phyloP scores from a whole-genome alignment of 495 filamentous ascomycete species.

The Aspergillus heteromorphus region DNA sequence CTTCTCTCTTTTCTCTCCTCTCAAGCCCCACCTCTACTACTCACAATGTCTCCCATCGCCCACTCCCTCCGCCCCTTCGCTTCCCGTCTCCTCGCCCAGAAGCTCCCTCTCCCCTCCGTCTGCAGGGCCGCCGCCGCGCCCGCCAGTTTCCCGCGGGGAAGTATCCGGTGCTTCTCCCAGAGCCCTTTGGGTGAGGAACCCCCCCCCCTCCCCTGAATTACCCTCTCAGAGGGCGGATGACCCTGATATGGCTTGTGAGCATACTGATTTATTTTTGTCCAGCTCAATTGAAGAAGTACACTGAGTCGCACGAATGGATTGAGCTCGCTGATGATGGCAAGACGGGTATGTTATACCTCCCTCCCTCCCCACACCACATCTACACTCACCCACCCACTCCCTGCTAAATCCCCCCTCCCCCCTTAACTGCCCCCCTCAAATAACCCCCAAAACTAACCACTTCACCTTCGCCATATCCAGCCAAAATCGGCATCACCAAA shows the following conservation, averaged over 20 bases:
- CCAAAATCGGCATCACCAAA: constrained; percentile 78
- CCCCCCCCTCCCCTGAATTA: constrained; percentile 7
- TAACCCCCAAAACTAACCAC: background rate
- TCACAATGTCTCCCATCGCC: constrained; percentile 39
- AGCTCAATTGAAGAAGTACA: constrained; percentile 76
- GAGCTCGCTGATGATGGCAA: constrained; percentile 71
- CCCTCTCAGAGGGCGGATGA: constrained; percentile 4
- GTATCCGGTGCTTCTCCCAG: constrained; percentile 41
- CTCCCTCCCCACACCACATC: background rate
- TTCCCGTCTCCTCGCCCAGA: constrained; percentile 39
- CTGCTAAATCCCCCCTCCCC: background rate
- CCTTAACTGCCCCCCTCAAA: too few species aligned
- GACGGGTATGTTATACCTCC: constrained; percentile 26
- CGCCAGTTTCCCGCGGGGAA: constrained; percentile 50
- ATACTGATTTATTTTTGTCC: constrained; percentile 23
- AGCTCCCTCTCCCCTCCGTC: constrained; percentile 32
- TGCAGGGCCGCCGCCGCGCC: constrained; percentile 35
- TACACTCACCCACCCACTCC: background rate
- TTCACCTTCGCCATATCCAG: constrained; percentile 35
- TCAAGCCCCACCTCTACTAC: background rate
- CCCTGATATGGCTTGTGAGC: constrained; percentile 6
- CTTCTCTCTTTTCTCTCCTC: constrained; percentile 6
- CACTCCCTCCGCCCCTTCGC: constrained; percentile 38
- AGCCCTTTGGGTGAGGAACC: constrained; percentile 39
- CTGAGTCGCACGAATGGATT: constrained; percentile 97